Evolutionary conservation across 352 stramenopile genomes (phyloP), one percentile per base, ranked within the genome.

Genomic region (Blastocystis sp.): DNA sequence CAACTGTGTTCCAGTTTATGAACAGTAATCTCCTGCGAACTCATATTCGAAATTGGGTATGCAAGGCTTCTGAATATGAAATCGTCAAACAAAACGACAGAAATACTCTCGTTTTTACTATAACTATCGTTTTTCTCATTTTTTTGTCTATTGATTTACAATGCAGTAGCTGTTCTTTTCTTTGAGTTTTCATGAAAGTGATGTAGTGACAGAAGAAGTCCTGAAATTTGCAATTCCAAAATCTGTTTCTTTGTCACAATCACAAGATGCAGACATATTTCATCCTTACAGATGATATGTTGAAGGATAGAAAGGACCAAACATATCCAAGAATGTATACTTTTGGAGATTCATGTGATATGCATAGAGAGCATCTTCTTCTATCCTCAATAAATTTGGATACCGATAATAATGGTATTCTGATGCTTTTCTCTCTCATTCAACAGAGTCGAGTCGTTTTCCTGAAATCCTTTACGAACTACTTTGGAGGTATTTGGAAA

Each of bases 1-100:
- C 78, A 89, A 24, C 53, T 53, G 48, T 89, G 24, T 37, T 89
- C 33, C 56, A 89, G 30, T 33, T 42, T 42, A 40, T 89, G 78
- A 5, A 79, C 51, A 33, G 58, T 44, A 89, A 37, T 44, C 42
- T 76, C 64, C 30, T 37, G 64, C 27, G 64, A 33, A 51, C 64
- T 76, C 64, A 76, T 76, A 44, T 53, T 7, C 5, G n/a, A 17
- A 35, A 64, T 15, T 48, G 40, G 40, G 40, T 48, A 48, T 48
- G 40, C 40, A 48, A 48, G 40, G 40, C 9, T 48, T 48, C 40
- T 48, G 2, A 9, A 48, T 48, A 9, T 9, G 3, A 48, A 48
- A 48, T 9, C 40, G 40, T 48, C 40, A 48, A 48, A 48, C 40
- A 9, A 2, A 48, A 9, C 2, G 3, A 48, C 40, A 48, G 40